phyloP scores from a whole-genome alignment of 352 stramenopile genomes.

The Globisporangium abappressorium region DNA sequence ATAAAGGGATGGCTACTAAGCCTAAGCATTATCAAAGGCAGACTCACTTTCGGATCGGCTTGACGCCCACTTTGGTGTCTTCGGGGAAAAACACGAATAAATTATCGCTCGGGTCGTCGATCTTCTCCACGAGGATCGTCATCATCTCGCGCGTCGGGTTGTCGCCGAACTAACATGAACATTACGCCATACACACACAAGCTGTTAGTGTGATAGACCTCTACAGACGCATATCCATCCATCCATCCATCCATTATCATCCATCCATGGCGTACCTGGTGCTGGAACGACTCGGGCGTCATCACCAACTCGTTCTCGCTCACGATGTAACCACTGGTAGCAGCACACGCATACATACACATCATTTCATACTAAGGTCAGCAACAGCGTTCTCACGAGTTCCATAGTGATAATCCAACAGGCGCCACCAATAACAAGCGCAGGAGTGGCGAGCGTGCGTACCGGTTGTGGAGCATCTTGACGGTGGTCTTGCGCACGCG shows the following conservation, averaged over 20 bases:
- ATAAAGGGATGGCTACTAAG: background rate
- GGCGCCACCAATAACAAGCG: background rate
- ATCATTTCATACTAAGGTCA: background rate
- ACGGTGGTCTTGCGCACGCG: slow-evolving; percentile 94
- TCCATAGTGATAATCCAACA: background rate
- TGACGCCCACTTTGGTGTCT: slow-evolving; percentile 98
- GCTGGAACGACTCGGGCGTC: slow-evolving; percentile 91
- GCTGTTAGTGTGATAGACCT: background rate
- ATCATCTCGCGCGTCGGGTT: slow-evolving; percentile 94
- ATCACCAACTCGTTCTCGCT: slow-evolving; percentile 95
- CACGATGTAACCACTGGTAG: slow-evolving; percentile 96
- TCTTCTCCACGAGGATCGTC: slow-evolving; percentile 95
- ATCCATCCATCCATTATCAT: background rate
- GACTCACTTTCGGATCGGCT: slow-evolving; percentile 93
- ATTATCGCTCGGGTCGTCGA: slow-evolving; percentile 91
- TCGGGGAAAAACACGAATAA: slow-evolving; percentile 99
- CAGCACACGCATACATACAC: background rate
- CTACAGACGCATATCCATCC: background rate
- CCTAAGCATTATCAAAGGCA: background rate
- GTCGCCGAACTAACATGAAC: slow-evolving; percentile 72
- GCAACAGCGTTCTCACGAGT: background rate
- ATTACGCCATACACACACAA: background rate
- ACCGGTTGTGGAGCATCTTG: slow-evolving; percentile 94
- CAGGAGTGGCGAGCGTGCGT: background rate
- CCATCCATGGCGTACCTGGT: slow-evolving; percentile 43